Evolutionary conservation across 805 yeast species (phyloP), one percentile per base, ranked within the genome.

Genomic region (Lipomyces kockii): DNA sequence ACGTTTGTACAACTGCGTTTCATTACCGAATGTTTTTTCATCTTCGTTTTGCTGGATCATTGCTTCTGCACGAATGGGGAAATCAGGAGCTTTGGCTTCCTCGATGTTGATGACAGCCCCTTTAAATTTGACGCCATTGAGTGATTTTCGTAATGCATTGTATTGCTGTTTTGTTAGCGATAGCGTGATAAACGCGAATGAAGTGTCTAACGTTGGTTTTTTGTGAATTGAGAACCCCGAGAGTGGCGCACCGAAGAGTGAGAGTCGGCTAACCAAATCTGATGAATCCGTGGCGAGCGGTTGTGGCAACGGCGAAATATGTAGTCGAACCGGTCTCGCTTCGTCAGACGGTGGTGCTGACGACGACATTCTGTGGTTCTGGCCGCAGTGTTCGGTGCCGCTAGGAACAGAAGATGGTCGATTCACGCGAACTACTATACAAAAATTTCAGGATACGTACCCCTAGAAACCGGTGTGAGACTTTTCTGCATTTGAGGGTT

Each of bases 41-140:
- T 43, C 39, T 49, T 55, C 58, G 46, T 55, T 84, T 77, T 12
- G 76, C 78, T 37, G 76, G 68, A 69, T 87, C 88, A 57, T 76
- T 75, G 37, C 78, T 77, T 88, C 88, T 84, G 49, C 49, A 22
- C 78, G 74, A 29, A 79, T 80, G 11, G 68, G 73, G 77, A 79
- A 89, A 56, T 80, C 80, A 0, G 87, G 87, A 2, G 49, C 20
- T 71, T 83, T 85, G 2, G 98, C 97, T 57, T 79, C 76, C 62
- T 83, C 86, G 9, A 94, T 78, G 2, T 81, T 80, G 46, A 94
- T 77, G 62, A 83, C 85, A 32, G 89, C 82, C 1, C 97, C 97
- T 83, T 90, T 91, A 78, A 83, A 94, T 32, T 84, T 84, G 1
- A 89, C 85, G 37, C 93, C 95, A 75, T 91, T 85, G 70, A 91